phyloP scores from a whole-genome alignment of 2,329 filamentous ascomycete genomes.

The Westerdykella aurantiaca region DNA sequence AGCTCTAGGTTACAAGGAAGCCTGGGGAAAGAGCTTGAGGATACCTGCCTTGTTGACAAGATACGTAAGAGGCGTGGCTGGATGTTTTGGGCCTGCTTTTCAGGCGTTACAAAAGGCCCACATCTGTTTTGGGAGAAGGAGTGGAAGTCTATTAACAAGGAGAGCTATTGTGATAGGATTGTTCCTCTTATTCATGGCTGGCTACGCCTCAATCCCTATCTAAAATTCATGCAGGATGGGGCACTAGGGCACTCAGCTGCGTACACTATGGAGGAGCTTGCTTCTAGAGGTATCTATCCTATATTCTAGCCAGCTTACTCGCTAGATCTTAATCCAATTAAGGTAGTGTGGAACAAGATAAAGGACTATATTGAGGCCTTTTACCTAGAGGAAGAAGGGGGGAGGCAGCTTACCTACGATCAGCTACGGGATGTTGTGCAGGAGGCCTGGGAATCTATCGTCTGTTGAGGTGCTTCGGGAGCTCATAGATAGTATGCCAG shows the following conservation, averaged over 20 bases:
- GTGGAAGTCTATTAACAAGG: no score
- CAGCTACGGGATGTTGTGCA: not conserved
- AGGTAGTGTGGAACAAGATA: slow-evolving; percentile 6
- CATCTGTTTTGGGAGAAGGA: no score
- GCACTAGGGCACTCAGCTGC: not conserved
- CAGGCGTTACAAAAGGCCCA: no score
- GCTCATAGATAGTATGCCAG: slow-evolving; percentile 3
- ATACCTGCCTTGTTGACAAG: no score
- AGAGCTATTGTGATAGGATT: slow-evolving; percentile 4
- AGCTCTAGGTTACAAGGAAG: no score
- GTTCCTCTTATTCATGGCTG: slow-evolving; percentile 8
- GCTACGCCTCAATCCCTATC: slow-evolving; percentile 3
- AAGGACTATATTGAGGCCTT: slow-evolving; percentile 6
- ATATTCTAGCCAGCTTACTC: slow-evolving; percentile 6
- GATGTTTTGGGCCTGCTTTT: no score
- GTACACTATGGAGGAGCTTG: no score
- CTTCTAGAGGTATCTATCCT: not conserved
- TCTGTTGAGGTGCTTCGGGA: not conserved
- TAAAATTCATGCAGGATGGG: slow-evolving; percentile 8
- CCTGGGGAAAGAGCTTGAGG: no score
- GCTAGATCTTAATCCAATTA: slow-evolving; percentile 7
- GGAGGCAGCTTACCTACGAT: slow-evolving; percentile 3
- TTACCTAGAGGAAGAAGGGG: slow-evolving; percentile 1
- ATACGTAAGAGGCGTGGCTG: no score
- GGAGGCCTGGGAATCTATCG: slow-evolving; percentile 6